phyloP scores from a whole-genome alignment of 1,139 yeast genomes.

The Kodamaea sp. region DNA sequence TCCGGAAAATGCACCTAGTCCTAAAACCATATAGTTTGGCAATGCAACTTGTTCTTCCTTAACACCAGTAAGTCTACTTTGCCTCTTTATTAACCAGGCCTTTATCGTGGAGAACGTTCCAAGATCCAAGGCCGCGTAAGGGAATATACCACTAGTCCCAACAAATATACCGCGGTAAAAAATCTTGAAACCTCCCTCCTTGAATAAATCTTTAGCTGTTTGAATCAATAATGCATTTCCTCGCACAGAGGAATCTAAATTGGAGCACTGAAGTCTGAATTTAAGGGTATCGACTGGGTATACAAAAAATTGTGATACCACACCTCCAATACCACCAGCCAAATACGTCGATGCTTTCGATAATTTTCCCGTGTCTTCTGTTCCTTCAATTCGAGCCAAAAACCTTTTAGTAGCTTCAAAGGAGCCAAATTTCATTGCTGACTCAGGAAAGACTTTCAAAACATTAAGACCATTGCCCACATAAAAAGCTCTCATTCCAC shows the following conservation, averaged over 20 bases:
- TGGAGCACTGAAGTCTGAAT: slow-evolving; percentile 79
- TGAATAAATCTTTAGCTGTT: slow-evolving; percentile 77
- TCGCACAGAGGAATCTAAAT: slow-evolving; percentile 54
- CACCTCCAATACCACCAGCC: slow-evolving; percentile 97
- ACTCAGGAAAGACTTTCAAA: slow-evolving; percentile 93
- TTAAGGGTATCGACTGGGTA: slow-evolving; percentile 97
- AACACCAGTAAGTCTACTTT: slow-evolving; percentile 54
- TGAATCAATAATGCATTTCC: slow-evolving; percentile 62
- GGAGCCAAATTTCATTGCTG: slow-evolving; percentile 96
- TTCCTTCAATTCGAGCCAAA: slow-evolving; percentile 78
- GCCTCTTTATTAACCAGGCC: slow-evolving; percentile 65
- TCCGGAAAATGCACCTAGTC: slow-evolving; percentile 94
- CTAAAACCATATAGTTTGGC: slow-evolving; percentile 77
- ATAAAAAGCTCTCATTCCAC: slow-evolving; percentile 84
- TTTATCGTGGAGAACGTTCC: slow-evolving; percentile 91
- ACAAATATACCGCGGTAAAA: slow-evolving; percentile 87
- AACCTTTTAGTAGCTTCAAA: slow-evolving; percentile 84
- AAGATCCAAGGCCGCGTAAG: slow-evolving; percentile 92
- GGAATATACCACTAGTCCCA: slow-evolving; percentile 93
- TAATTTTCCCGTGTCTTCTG: slow-evolving; percentile 66
- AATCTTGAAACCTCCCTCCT: slow-evolving; percentile 72
- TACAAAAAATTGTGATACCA: slow-evolving; percentile 85
- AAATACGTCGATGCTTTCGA: slow-evolving; percentile 79
- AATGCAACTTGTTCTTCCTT: slow-evolving; percentile 67
- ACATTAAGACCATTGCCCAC: slow-evolving; percentile 95